These are phyloP conservation scores for Pestalotiopsis fici DNA, from an alignment of 2,329 filamentous ascomycete species.

Conservation along the genomic window DNA sequence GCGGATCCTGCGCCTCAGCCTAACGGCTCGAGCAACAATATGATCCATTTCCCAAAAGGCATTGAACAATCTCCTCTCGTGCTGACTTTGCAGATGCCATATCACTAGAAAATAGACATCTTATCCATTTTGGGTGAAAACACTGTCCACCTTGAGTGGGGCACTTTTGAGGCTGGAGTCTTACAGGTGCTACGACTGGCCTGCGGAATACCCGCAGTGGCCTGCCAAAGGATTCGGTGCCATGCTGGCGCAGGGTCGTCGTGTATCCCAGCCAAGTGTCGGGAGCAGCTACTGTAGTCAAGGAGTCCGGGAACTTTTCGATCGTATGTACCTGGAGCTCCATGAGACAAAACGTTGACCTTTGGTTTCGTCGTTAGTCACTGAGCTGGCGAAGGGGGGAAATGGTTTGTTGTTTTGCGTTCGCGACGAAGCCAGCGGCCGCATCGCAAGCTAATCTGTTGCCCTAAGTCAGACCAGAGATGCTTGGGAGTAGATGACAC, in stretches of 20 bases:
- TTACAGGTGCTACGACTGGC: not conserved
- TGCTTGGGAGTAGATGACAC: not conserved
- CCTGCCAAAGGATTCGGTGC: not conserved
- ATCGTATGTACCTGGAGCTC: not conserved
- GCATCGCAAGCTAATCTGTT: not conserved
- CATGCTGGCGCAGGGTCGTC: not conserved
- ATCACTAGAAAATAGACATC: not conserved
- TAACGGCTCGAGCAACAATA: not conserved
- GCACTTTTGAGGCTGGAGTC: not conserved
- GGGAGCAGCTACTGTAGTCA: not conserved
- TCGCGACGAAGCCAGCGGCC: not conserved
- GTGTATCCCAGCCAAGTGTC: not conserved
- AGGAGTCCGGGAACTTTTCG: not conserved
- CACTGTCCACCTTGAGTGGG: not conserved
- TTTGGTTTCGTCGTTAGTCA: not conserved
- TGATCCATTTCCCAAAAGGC: not conserved
- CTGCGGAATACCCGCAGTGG: not conserved
- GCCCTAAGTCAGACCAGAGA: not conserved
- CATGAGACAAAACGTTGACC: not conserved
- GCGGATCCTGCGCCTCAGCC: not conserved
- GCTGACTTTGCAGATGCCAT: not conserved
- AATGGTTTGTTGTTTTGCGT: not conserved
- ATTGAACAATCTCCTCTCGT: not conserved
- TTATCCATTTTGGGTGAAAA: not conserved
- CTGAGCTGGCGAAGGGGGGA: not conserved